Percentiles rank a stretch among this genome's conserved stretches.
These are phyloP conservation scores for Pyrus pyrifolia DNA, from an alignment of 306 rosid genomes.

Conservation along the genomic window DNA sequence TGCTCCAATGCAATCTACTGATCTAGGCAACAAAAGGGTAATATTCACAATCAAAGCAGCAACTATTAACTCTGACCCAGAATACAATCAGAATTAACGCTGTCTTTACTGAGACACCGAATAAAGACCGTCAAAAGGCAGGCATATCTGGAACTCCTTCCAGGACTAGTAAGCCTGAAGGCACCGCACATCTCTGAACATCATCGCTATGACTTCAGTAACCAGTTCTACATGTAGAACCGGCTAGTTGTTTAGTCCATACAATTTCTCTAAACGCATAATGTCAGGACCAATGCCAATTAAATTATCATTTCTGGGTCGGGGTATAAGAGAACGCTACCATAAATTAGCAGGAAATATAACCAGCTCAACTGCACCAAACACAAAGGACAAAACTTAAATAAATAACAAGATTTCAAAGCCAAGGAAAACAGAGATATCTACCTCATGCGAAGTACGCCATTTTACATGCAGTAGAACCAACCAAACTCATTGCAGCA, in stretches of 20 bases:
- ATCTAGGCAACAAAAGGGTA: neutral
- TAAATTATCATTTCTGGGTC: neutral
- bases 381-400: conserved; percentile 8
- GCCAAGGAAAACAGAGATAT: conserved; percentile 26
- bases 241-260: neutral
- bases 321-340: neutral
- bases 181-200: neutral
- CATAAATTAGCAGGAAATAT: neutral
- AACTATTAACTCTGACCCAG: neutral
- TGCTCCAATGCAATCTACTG: neutral
- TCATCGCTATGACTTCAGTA: neutral
- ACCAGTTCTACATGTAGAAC: neutral
- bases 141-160: neutral
- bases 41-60: neutral
- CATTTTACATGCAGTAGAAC: conserved; percentile 31
- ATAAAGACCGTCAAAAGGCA: neutral
- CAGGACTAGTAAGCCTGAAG: neutral
- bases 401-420: neutral
- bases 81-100: neutral
- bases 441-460: conserved; percentile 72
- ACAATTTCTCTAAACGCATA: neutral
- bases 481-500: conserved; percentile 42
- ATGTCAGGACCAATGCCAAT: neutral
- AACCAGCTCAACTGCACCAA: conserved; percentile 9
- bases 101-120: neutral